phyloP scores from a whole-genome alignment of 352 stramenopile species.

The Phytopythium chamaehyphon region DNA sequence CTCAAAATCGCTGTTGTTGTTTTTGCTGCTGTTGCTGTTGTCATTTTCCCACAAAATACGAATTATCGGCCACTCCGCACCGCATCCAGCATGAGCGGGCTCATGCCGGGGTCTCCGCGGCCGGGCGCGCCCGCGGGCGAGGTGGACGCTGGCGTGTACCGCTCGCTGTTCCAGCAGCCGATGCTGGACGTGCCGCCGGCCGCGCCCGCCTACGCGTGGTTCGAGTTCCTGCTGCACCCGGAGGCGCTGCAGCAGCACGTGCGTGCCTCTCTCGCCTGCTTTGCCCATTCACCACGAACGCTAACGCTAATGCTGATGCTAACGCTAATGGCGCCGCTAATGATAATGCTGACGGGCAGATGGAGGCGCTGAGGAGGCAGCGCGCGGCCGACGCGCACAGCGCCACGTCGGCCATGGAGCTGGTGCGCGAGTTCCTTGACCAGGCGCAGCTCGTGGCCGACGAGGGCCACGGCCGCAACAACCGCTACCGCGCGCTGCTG shows the following conservation, averaged over 20 bases:
- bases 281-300: background rate
- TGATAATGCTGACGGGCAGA: conserved; percentile 17
- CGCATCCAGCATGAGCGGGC: conserved; percentile 35
- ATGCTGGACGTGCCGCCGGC: conserved; percentile 63
- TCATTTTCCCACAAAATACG: too few species aligned
- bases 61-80: too few species aligned
- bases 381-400: conserved; percentile 36
- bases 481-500: conserved; percentile 64
- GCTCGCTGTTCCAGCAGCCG: conserved; percentile 81
- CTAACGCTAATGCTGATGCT: background rate
- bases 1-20: conserved; percentile 50
- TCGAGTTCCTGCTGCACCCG: conserved; percentile 82
- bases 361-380: conserved; percentile 46
- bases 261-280: conserved; percentile 10
- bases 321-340: background rate
- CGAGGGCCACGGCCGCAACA: conserved; percentile 71
- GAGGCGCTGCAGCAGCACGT: conserved; percentile 72
- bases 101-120: conserved; percentile 64
- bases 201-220: conserved; percentile 75
- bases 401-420: conserved; percentile 67
- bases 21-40: too few species aligned
- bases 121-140: conserved; percentile 31
- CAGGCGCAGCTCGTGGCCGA: conserved; percentile 78
- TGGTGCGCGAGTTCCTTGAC: conserved; percentile 81
- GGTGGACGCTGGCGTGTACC: conserved; percentile 72